Percentiles rank a stretch among this genome's conserved stretches.
Evolutionary conservation across 202 grass and related monocot genomes (phyloP).

Genomic region (Zizania palustris): DNA sequence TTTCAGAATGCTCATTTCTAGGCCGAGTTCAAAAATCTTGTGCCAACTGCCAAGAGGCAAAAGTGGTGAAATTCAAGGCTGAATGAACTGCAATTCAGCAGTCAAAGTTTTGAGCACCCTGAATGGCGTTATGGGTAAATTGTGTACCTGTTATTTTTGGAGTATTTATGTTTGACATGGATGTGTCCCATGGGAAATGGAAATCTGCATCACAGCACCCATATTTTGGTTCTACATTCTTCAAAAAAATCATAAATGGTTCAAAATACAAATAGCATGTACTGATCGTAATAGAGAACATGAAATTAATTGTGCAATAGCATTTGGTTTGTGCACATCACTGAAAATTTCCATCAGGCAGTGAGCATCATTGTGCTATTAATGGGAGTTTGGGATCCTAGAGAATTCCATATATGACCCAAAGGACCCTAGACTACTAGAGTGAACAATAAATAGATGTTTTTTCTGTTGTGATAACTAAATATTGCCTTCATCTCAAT

Average conservation of each 20-base stretch:
- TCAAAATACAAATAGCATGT: too few relatives aligned
- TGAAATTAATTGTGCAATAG: too few relatives aligned
- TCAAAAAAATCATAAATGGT: not conserved
- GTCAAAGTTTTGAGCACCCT: slow-evolving; percentile 13
- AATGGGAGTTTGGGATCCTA: not conserved
- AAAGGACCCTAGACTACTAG: not conserved
- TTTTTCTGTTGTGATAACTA: slow-evolving; percentile 6
- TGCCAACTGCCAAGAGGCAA: slow-evolving; percentile 20
- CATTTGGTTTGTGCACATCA: slow-evolving; percentile 8
- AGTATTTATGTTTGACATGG: slow-evolving; percentile 2
- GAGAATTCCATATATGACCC: not conserved
- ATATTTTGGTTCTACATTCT: not conserved
- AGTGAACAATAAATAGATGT: slow-evolving; percentile 1
- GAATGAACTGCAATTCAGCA: slow-evolving; percentile 36
- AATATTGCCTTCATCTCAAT: not conserved
- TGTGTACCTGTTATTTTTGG: slow-evolving; percentile 25
- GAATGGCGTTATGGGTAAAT: slow-evolving; percentile 18
- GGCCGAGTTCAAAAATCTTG: slow-evolving; percentile 30
- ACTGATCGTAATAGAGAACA: too few relatives aligned
- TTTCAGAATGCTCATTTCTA: slow-evolving; percentile 18
- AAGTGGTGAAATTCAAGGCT: slow-evolving; percentile 27
- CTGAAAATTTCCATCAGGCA: not conserved
- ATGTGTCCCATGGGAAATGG: not conserved
- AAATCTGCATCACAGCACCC: not conserved
- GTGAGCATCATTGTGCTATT: not conserved